These are phyloP conservation scores for Candida anutae DNA, from an alignment of 1,139 yeast species.

Conservation along the genomic window DNA sequence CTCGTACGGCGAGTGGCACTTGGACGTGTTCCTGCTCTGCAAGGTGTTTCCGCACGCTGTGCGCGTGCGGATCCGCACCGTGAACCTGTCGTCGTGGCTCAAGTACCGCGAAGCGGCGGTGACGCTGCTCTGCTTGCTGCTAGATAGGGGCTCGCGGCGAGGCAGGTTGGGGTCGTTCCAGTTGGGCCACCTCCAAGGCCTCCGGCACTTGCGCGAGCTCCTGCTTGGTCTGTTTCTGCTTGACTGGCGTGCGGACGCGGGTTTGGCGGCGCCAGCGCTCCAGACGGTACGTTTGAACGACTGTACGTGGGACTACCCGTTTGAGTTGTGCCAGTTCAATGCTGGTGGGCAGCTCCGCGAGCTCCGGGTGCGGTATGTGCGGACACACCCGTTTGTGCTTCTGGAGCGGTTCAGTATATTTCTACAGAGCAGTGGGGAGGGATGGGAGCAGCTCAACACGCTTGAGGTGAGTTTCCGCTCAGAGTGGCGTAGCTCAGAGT, in stretches of 20 bases:
- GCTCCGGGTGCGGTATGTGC: slow-evolving; percentile 20
- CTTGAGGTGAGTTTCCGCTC: no score
- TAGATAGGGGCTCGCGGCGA: slow-evolving; percentile 1
- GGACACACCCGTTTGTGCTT: slow-evolving; percentile 24
- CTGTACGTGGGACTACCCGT: slow-evolving; percentile 43
- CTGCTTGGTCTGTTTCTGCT: no score
- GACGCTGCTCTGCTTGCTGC: slow-evolving; percentile 1
- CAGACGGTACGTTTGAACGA: slow-evolving; percentile 16
- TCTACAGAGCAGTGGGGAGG: slow-evolving; percentile 12
- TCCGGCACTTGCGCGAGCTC: slow-evolving; percentile 13
- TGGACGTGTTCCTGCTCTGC: slow-evolving; percentile 19
- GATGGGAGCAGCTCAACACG: background rate
- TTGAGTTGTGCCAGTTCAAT: slow-evolving; percentile 27
- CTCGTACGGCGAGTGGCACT: slow-evolving; percentile 37
- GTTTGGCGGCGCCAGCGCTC: slow-evolving; percentile 3
- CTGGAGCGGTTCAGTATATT: slow-evolving; percentile 32
- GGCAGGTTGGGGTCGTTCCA: slow-evolving; percentile 21
- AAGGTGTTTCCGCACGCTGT: slow-evolving; percentile 15
- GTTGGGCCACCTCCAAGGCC: slow-evolving; percentile 23
- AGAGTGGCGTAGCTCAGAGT: no score
- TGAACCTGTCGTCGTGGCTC: slow-evolving; percentile 35
- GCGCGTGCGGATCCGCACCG: slow-evolving; percentile 22
- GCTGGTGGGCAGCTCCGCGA: slow-evolving; percentile 13
- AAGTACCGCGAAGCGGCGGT: slow-evolving; percentile 19
- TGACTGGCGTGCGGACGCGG: slow-evolving; percentile 24